Evolutionary conservation across 2,329 filamentous ascomycete species (phyloP).

Genomic region (Colletotrichum eleusines): DNA sequence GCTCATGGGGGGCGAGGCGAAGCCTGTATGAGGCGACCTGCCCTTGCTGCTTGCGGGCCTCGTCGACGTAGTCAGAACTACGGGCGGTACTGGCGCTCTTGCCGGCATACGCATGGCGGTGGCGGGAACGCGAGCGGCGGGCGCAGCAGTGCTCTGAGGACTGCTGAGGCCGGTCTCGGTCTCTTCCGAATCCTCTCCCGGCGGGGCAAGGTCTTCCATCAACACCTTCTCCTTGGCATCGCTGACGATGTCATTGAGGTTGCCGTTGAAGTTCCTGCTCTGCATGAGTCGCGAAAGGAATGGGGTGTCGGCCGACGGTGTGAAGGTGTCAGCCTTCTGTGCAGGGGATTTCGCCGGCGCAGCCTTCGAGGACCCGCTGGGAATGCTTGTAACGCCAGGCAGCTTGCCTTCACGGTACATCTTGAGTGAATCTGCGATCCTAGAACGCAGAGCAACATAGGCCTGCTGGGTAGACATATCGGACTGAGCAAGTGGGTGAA

Average conservation of each 20-base stretch:
- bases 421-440: constrained; percentile 66
- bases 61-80: constrained; percentile 53
- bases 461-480: constrained; percentile 68
- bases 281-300: constrained; percentile 76
- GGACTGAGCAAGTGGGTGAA: constrained; percentile 71
- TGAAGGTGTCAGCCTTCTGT: constrained; percentile 52
- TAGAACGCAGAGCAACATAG: constrained; percentile 62
- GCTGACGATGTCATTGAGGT: constrained; percentile 69
- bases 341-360: constrained; percentile 48
- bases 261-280: constrained; percentile 69
- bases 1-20: constrained; percentile 52
- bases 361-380: constrained; percentile 47
- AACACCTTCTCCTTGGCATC: constrained; percentile 69
- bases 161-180: constrained; percentile 51
- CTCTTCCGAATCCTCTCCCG: constrained; percentile 68
- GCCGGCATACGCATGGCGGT: constrained; percentile 70
- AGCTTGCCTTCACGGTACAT: constrained; percentile 65
- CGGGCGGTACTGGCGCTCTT: constrained; percentile 66
- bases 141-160: constrained; percentile 46
- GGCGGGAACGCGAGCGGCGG: constrained; percentile 46
- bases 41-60: constrained; percentile 72
- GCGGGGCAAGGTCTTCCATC: constrained; percentile 61
- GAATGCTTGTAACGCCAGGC: constrained; percentile 61
- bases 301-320: constrained; percentile 70
- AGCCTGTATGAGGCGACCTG: constrained; percentile 54